Conservation (phyloP, 225 moss, liverwort and hornwort species). For the Pseudisothecium myosuroides region DNA sequence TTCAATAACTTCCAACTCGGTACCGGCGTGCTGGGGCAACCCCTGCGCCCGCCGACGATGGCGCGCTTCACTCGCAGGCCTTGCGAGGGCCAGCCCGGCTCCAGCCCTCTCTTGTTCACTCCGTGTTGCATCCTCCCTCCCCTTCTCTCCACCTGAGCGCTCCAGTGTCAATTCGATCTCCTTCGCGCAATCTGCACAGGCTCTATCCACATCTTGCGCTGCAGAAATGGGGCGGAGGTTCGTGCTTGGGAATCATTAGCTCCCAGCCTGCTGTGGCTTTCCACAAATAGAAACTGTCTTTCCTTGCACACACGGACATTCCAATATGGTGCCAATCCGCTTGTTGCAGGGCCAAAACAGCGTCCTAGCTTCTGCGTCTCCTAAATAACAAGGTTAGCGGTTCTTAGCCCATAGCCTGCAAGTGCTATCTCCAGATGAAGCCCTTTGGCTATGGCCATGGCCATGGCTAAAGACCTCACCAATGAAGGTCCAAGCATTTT, state of each 20-base stretch:
- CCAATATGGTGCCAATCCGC: neutral
- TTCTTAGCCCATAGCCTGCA: neutral
- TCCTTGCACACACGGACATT: neutral
- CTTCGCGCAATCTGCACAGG: neutral
- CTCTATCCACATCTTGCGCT: slow-evolving; percentile 15
- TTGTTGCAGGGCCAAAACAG: neutral
- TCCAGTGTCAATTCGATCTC: slow-evolving; percentile 5
- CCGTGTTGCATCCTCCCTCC: slow-evolving; percentile 25
- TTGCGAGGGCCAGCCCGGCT: slow-evolving; percentile 54
- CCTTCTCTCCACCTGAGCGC: slow-evolving; percentile 6
- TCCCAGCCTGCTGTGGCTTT: slow-evolving; percentile 1
- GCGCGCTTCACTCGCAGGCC: slow-evolving; percentile 73
- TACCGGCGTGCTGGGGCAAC: slow-evolving; percentile 85
- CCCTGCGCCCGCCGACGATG: slow-evolving; percentile 58
- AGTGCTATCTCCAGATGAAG: neutral
- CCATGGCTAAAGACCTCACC: neutral
- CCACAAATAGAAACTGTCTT: neutral
- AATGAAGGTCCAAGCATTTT: neutral
- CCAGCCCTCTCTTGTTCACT: slow-evolving; percentile 34
- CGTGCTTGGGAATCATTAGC: neutral
- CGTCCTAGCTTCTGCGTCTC: neutral
- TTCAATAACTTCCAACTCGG: slow-evolving; percentile 93
- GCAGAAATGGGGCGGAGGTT: neutral
- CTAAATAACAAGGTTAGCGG: neutral
- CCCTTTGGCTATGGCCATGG: neutral